Evolutionary conservation across 2,329 filamentous ascomycete genomes (phyloP), one percentile per base, ranked within the genome.

Genomic region (Dactylellina sp.): DNA sequence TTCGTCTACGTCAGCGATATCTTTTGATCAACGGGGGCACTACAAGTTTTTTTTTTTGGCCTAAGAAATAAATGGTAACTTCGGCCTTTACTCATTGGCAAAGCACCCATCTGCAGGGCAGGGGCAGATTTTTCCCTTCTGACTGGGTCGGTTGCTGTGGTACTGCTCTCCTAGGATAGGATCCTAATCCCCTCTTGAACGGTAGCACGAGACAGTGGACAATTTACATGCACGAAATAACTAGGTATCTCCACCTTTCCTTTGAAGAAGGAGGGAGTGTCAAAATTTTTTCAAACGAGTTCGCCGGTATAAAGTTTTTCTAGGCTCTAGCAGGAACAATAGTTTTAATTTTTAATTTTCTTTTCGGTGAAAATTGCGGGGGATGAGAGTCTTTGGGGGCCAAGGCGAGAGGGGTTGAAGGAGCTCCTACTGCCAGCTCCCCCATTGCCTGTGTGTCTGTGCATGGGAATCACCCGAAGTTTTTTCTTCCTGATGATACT

Each of bases 201-300:
- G 50, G 60, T 52, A 49, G 53, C 40, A 63, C 66, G 42, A 39
- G 39, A 60, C 46, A 52, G 25, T 14, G 42, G 55, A 56, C 44
- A 39, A 25, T 24, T 37, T 62, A 62, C 42, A 56, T 53, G 35
- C 50, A 57, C 32, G 42, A 56, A 50, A 50, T 32, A 46, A 53
- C 40, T 56, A 44, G 62, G 63, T 35, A 52, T 70, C 64, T 70
- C 64, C 40, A 61, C 56, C 64, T 70, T 62, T 70, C 64, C 22
- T 70, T 62, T 70, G 49, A 46, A 72, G 68, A 59, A 72, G 68
- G 68, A 72, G 68, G 44, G 60, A 52, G 44, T 72, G 68, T 72
- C 68, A 72, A 44, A 32, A 46, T 57, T 32, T 57, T 60, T 64
- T 61, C 59, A 71, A 60, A 72, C 68, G 68, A 72, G 68, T 72